Conservation (phyloP, 257 asterid species). For the Lycium ferocissimum region DNA sequence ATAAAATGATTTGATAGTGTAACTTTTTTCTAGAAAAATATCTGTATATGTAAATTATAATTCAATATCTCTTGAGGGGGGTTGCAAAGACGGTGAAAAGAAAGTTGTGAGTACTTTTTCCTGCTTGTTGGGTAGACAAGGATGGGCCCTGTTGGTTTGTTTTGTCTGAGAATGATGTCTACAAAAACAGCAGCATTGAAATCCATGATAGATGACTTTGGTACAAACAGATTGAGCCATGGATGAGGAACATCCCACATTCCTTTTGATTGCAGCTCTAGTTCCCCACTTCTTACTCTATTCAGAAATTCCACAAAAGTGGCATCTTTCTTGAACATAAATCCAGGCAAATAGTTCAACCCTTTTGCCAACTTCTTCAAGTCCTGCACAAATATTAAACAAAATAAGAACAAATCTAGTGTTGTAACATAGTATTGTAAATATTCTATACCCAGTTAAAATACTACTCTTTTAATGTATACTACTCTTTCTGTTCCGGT, state of each 20-base stretch:
- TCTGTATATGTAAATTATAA: no score
- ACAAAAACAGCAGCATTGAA: slow-evolving; percentile 59
- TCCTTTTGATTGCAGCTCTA: slow-evolving; percentile 41
- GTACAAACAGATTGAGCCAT: background rate
- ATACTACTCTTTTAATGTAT: no score
- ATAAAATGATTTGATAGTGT: no score
- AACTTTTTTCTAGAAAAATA: no score
- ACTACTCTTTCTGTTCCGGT: no score
- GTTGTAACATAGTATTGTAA: no score
- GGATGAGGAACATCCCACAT: slow-evolving; percentile 32
- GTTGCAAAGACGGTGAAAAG: no score
- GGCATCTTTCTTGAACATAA: slow-evolving; percentile 51
- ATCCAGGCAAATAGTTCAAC: slow-evolving; percentile 43
- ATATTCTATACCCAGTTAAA: no score
- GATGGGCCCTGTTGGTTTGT: background rate
- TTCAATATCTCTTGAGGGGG: no score
- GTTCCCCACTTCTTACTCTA: slow-evolving; percentile 59
- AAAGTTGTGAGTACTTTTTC: background rate
- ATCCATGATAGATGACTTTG: slow-evolving; percentile 57
- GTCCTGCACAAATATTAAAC: slow-evolving; percentile 41
- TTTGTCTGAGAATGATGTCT: slow-evolving; percentile 28
- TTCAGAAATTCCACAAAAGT: slow-evolving; percentile 48
- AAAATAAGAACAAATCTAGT: no score
- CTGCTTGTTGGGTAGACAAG: slow-evolving; percentile 33
- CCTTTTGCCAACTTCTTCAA: slow-evolving; percentile 37